Percentiles rank a stretch among this genome's conserved stretches.
phyloP scores from a whole-genome alignment of 306 rosid genomes.

The Cyclanthera cordifolia region DNA sequence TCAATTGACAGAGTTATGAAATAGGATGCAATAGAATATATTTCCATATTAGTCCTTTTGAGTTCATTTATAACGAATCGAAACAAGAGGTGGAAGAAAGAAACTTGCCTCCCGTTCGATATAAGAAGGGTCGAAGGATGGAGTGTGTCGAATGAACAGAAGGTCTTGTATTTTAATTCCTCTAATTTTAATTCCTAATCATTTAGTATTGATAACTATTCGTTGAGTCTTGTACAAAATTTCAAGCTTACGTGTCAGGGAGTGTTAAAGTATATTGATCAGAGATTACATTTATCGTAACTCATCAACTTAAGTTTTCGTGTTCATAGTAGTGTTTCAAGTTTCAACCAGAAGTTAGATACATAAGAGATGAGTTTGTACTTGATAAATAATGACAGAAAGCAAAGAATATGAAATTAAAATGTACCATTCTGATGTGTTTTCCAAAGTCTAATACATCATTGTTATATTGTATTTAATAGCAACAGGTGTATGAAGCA shows the following conservation, averaged over 20 bases:
- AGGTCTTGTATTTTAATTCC: background rate
- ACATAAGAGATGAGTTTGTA: background rate
- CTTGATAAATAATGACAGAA: background rate
- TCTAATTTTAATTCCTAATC: background rate
- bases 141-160: background rate
- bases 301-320: no score
- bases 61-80: background rate
- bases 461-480: background rate
- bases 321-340: background rate
- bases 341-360: background rate
- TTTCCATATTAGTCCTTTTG: background rate
- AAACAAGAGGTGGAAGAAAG: background rate
- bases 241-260: background rate
- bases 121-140: background rate
- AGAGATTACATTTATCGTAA: no score
- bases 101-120: no score
- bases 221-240: background rate
- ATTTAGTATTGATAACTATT: background rate
- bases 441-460: background rate
- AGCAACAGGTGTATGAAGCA: background rate
- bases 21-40: background rate
- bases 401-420: background rate
- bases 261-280: background rate
- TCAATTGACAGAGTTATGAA: background rate
- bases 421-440: background rate